Evolutionary conservation across 495 filamentous ascomycete genomes (phyloP).

Genomic region (Podospora pseudoanserina): DNA sequence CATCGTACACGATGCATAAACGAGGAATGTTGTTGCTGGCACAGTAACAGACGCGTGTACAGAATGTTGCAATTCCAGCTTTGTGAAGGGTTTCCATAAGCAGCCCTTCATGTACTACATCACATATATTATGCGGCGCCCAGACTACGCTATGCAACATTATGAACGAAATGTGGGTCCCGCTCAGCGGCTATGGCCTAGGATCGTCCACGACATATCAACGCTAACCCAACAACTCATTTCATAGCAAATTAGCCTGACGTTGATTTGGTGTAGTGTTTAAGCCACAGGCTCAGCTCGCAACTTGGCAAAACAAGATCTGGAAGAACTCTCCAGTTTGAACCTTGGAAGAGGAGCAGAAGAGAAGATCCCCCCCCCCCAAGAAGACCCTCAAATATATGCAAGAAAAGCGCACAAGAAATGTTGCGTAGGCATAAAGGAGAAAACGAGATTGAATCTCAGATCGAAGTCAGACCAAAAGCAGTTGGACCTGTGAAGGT

Average conservation of each 20-base stretch:
- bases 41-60: too few relatives aligned
- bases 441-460: not conserved
- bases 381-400: not conserved
- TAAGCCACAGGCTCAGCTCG: not conserved
- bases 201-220: not conserved
- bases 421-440: not conserved
- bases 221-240: not conserved
- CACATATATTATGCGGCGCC: not conserved
- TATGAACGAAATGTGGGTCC: not conserved
- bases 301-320: not conserved
- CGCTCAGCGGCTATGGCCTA: not conserved
- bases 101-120: too few relatives aligned
- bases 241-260: not conserved
- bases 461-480: not conserved
- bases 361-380: not conserved
- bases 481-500: not conserved
- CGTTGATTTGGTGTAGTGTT: not conserved
- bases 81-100: too few relatives aligned
- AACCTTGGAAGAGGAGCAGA: not conserved
- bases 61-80: too few relatives aligned
- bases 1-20: too few relatives aligned
- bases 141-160: not conserved
- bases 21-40: too few relatives aligned
- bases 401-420: not conserved
- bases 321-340: not conserved